Base-by-base conservation (phyloP, 768 basidiomycete genomes). In the Tricholoma furcatifolium region DNA sequence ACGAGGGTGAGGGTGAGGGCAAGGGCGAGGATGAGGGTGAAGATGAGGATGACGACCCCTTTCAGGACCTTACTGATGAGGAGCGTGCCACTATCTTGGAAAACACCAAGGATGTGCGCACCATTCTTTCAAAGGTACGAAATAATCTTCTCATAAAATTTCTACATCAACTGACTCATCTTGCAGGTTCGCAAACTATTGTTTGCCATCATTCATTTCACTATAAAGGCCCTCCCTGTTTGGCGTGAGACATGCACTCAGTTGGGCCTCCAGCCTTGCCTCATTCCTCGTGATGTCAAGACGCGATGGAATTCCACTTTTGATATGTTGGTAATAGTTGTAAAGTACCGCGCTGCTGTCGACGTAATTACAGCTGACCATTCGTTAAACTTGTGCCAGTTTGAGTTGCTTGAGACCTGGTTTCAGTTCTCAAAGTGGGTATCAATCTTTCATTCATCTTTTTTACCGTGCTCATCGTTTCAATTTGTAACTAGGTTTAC, bases 311-410 rank as follows among this genome's bases (percentile, higher is more conserved):
- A n/a, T n/a, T n/a, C n/a, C n/a, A n/a, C n/a, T n/a, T n/a, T n/a
- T n/a, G n/a, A n/a, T n/a, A 35, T 35, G 34, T 35, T 35, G 34
- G 15, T 9, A 15, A 35, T 35, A 15, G 43, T 27, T 44, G 18
- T 44, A 6, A 27, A 18, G 23, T 23, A 71, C 41, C 48, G 55
- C 1, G 17, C 9, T 10, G 66, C 57, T 2, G 27, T 70, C 14
- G 60, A 67, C 47, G 12, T 0, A 14, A 45, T 70, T 0, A 68
- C 62, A 1, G 41, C 48, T 8, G 43, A 61, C 8, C 11, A 42
- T 8, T 24, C 49, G 18, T 36, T 60, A 20, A 51, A 50, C n/a
- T 27, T 64, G 31, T 43, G 58, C 2, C 39, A 48, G 17, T 60
- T 54, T 45, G 51, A 47, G 47, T 21, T 44, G 12, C 6, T 38